Conservation (phyloP, 495 filamentous ascomycete species). For the Entonaema liquescens region DNA sequence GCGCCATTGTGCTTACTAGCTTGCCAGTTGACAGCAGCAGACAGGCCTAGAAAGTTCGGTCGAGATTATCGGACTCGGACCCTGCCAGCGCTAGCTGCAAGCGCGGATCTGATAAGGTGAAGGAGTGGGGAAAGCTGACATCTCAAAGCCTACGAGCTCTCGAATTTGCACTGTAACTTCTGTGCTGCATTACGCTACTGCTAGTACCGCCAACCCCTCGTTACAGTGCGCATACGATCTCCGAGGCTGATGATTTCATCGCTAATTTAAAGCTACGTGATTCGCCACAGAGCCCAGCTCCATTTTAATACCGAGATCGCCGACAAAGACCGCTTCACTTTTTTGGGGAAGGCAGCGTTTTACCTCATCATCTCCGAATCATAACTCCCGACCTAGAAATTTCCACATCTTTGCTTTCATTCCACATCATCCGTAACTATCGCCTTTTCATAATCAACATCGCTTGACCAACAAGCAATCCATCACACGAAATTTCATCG, state of each 20-base stretch:
- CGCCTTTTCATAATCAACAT: constrained; percentile 3
- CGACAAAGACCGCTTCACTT: constrained; percentile 43
- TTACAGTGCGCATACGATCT: constrained; percentile 37
- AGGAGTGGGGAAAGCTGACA: constrained; percentile 2
- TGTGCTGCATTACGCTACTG: too few species aligned
- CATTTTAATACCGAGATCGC: constrained; percentile 48
- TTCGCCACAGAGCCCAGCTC: constrained; percentile 41
- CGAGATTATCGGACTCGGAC: constrained; percentile 31
- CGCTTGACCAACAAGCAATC: background rate
- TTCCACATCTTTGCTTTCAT: constrained; percentile 8
- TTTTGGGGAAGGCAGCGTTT: constrained; percentile 19
- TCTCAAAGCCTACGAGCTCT: background rate
- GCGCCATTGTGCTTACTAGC: too few species aligned
- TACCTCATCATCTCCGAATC: constrained; percentile 31
- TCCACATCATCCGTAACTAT: constrained; percentile 6
- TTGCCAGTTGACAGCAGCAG: background rate
- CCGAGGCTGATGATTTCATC: constrained; percentile 46
- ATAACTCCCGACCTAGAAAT: constrained; percentile 10
- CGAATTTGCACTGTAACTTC: too few species aligned
- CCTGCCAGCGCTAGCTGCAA: background rate
- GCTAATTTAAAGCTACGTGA: constrained; percentile 30
- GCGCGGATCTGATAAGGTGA: constrained; percentile 37
- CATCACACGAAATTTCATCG: background rate
- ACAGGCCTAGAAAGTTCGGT: constrained; percentile 23
- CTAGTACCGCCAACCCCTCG: background rate